These are phyloP conservation scores for Alternaria sp. DNA, from an alignment of 2,329 filamentous ascomycete genomes.

Conservation along the genomic window DNA sequence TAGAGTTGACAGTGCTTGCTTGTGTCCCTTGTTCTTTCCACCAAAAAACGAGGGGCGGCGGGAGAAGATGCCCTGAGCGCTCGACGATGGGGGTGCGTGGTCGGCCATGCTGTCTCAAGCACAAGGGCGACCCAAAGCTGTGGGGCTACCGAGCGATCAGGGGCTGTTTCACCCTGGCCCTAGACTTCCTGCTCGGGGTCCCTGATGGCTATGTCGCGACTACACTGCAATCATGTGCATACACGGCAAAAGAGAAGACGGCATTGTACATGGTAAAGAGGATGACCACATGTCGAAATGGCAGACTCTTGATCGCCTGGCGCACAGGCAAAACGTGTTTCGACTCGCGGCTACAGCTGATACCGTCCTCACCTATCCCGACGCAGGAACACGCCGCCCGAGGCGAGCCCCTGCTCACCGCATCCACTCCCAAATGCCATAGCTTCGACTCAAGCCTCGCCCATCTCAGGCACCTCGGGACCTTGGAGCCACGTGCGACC, in stretches of 20 bases:
- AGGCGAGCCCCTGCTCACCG: constrained; percentile 1
- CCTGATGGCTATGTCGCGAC: not conserved
- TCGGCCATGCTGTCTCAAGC: constrained; percentile 24
- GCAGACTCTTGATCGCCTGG: too few relatives aligned
- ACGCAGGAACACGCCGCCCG: constrained; percentile 23
- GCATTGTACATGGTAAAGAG: too few relatives aligned
- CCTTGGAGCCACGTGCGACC: not conserved
- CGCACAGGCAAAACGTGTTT: constrained; percentile 7
- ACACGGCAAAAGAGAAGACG: too few relatives aligned
- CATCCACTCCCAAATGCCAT: not conserved
- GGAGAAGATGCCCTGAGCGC: constrained; percentile 36
- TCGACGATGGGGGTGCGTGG: constrained; percentile 12
- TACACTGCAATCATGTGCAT: not conserved
- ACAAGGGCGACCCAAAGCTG: not conserved
- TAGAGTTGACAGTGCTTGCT: constrained; percentile 10
- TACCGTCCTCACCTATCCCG: constrained; percentile 15
- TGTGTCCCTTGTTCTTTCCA: constrained; percentile 24
- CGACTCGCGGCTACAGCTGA: constrained; percentile 14
- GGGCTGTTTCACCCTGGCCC: constrained; percentile 16
- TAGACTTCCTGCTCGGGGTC: too few relatives aligned
- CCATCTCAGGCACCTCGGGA: not conserved
- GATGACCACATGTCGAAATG: too few relatives aligned
- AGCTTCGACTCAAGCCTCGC: not conserved
- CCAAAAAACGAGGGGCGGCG: constrained; percentile 46
- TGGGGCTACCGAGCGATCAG: constrained; percentile 24